Conservation (phyloP, 345 rosid species). For the Sapria himalayana region DNA sequence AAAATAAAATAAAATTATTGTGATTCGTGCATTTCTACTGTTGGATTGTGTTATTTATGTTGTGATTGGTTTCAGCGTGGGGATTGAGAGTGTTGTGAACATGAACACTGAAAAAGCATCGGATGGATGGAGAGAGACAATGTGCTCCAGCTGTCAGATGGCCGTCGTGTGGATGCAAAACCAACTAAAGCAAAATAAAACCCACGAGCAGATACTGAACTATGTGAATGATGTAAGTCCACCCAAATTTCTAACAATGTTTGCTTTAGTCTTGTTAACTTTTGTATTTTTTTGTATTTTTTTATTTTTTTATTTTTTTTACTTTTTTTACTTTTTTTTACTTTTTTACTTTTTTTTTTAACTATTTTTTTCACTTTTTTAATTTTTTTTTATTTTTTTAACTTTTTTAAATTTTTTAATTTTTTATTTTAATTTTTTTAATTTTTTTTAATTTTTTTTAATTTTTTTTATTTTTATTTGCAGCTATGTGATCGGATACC, state of each 20-base stretch:
- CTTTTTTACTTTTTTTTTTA: background rate
- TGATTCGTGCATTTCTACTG: no score
- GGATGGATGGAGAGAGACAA: constrained; percentile 21
- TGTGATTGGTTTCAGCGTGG: constrained; percentile 24
- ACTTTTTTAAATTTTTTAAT: background rate
- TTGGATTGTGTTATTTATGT: background rate
- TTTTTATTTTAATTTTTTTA: background rate
- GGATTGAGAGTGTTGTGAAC: constrained; percentile 39
- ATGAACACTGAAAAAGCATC: constrained; percentile 24
- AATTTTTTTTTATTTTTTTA: background rate
- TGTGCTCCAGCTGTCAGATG: constrained; percentile 73
- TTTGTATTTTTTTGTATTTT: constrained; percentile 1
- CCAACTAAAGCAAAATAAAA: constrained; percentile 37
- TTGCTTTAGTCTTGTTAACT: background rate
- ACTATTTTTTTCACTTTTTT: no score
- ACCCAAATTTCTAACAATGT: no score
- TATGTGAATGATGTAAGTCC: constrained; percentile 61
- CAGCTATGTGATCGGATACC: constrained; percentile 81
- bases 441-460: background rate
- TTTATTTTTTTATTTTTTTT: background rate
- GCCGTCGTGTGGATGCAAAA: constrained; percentile 84
- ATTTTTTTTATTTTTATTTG: constrained; percentile 3
- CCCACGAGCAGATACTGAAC: constrained; percentile 46
- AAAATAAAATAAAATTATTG: no score
- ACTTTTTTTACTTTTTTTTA: background rate